A percentile compares a stretch with the other conserved stretches of the same genome.
These are phyloP conservation scores for Stephania yunnanensis DNA, from an alignment of 164 flowering plant species.

Conservation along the genomic window DNA sequence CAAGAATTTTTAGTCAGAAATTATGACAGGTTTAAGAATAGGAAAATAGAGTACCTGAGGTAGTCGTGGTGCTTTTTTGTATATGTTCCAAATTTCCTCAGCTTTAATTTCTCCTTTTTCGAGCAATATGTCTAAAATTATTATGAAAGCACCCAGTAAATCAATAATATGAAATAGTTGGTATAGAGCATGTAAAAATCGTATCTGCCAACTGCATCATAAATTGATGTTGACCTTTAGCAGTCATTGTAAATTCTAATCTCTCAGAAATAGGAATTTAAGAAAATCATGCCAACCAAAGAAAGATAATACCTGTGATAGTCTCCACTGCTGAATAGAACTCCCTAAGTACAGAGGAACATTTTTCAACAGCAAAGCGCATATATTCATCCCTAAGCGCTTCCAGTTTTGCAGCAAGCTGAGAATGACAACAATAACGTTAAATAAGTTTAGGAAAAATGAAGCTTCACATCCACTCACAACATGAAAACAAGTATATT, in stretches of 20 bases:
- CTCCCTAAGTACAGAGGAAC: slow-evolving; percentile 67
- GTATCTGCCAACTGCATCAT: not conserved
- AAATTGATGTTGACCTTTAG: not conserved
- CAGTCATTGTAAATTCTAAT: not conserved
- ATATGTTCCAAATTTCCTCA: slow-evolving; percentile 83
- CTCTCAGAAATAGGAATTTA: not conserved
- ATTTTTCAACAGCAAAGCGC: slow-evolving; percentile 80
- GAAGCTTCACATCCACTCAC: not conserved
- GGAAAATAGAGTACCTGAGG: slow-evolving; percentile 50
- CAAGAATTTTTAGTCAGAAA: not conserved
- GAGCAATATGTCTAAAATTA: slow-evolving; percentile 62
- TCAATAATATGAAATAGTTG: slow-evolving; percentile 6
- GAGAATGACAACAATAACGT: slow-evolving; percentile 11
- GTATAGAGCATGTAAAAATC: not conserved
- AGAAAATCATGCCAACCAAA: not conserved
- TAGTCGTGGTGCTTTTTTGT: slow-evolving; percentile 48
- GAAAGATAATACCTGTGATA: slow-evolving; percentile 55
- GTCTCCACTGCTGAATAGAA: slow-evolving; percentile 76
- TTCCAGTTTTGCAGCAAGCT: slow-evolving; percentile 90
- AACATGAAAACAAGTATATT: not conserved
- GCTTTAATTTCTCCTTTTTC: slow-evolving; percentile 78
- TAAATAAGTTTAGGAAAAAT: not conserved
- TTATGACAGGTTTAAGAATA: not conserved
- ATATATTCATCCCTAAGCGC: slow-evolving; percentile 89
- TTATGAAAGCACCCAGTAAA: slow-evolving; percentile 6